Base-by-base conservation (phyloP, 2,329 filamentous ascomycete species). In the Phoma sp. region DNA sequence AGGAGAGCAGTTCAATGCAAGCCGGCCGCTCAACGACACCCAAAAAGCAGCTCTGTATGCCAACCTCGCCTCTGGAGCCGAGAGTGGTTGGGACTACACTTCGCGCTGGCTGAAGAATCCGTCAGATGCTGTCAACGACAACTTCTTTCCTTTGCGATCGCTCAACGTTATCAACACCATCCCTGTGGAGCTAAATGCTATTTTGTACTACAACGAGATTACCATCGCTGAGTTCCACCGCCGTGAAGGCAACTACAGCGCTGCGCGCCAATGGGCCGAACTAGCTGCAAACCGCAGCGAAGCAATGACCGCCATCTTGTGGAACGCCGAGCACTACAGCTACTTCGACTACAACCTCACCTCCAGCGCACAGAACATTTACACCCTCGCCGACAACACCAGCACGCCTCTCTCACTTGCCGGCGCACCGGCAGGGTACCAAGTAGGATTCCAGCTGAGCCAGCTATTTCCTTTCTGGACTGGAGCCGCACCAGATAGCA, bases 331-430 rank as follows among this genome's bases (percentile, higher is more conserved):
- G 6, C 79, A 85, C 57, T 83, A 77, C 71, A 82, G 81, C 72
- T 90, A 88, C 77, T 89, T 89, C 65, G 87, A 90, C 78, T 89
- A 84, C 77, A 90, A 89, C 74, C 58, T 86, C 27, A 89, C 85
- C 0, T 84, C 84, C 0, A 74, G 71, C 9, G 72, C 78, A 1
- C 86, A 88, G 57, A 80, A 85, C 60, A 72, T 84, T 31, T 88
- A 81, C 64, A 75, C 84, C 13, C 72, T 80, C 1, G 75, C 76
- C 8, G 58, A 75, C 4, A 65, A 74, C 31, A 80, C 83, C 31
- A 77, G 68, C n/a, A 68, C 69, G 0, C 68, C 70, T 19, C 75
- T 67, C 6, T 70, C 75, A 2, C 74, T 62, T 5, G 64, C 72
- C 2, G 75, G 72, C 10, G 84, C 84, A 0, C 85, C 85, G 3